Evolutionary conservation across 164 flowering plant species (phyloP), one percentile per base, ranked within the genome.

Genomic region (Macadamia tetraphylla): DNA sequence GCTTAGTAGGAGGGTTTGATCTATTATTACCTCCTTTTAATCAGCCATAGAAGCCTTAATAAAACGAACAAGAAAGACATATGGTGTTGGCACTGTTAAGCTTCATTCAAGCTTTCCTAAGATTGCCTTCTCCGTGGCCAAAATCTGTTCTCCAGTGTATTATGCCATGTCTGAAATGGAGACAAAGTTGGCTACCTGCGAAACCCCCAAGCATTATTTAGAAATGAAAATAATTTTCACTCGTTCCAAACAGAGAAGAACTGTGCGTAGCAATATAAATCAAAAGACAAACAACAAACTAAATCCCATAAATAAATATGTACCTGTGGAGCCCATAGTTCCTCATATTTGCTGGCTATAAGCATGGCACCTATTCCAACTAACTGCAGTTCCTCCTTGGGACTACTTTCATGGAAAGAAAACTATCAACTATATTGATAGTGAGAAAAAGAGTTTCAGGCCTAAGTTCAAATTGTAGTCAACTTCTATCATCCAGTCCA

Each of bases 301-400:
- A 23, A 23, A 23, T 23, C 23, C 23, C 23, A 23, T 23, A 23
- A 23, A 23, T 23, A 23, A 23, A 23, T 23, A 23, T 23, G 23
- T 56, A 88, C 92, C 88, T 91, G 88, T 64, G 97, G 99, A 12
- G 97, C 90, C 97, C 99, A 94, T 32, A 94, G 92, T 74, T 94
- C 99, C 70, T 94, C 99, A 66, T 94, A 94, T 63, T 94, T 94
- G 70, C 91, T 87, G 67, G 97, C 96, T 1, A 84, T 82, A 4
- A 94, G 92, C 89, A 88, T 86, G 13, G 96, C 86, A 65, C 92
- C 71, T 4, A 94, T 79, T 63, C 99, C 99, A 6, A 89, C 74
- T 48, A 90, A 70, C 81, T 94, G 99, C 65, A 92, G 55, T 67
- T 94, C 97, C 72, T 86, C 66, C 94, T 85, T 0, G 75, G 67